phyloP scores from a whole-genome alignment of 2,329 filamentous ascomycete genomes.

The Penicillium aurantiogriseum region DNA sequence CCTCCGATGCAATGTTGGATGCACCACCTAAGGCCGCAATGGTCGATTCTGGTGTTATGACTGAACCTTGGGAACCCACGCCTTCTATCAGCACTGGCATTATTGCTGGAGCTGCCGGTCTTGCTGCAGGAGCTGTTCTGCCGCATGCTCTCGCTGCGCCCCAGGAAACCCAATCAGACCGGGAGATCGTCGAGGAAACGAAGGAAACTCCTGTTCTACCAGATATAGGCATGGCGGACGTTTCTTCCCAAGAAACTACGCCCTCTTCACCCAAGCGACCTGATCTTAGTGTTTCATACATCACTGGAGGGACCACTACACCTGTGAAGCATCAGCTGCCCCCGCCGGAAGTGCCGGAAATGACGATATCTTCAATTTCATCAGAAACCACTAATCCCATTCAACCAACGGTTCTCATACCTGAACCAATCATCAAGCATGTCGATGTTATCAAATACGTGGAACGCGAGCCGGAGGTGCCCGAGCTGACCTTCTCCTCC shows the following conservation, averaged over 20 bases:
- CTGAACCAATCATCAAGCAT: conserved; percentile 14
- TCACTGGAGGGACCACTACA: conserved; percentile 31
- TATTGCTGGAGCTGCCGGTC: conserved; percentile 15
- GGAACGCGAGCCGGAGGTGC: conserved; percentile 17
- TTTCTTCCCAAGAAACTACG: conserved; percentile 35
- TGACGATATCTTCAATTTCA: conserved; percentile 36
- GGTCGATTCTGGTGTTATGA: conserved; percentile 64
- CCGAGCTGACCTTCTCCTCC: conserved; percentile 29
- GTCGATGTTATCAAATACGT: conserved; percentile 11
- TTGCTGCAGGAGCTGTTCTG: conserved; percentile 21
- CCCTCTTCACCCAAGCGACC: conserved; percentile 45
- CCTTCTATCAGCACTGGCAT: conserved; percentile 2
- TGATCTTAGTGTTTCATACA: conserved; percentile 34
- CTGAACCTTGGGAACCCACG: conserved; percentile 55
- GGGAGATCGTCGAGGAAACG: conserved; percentile 16
- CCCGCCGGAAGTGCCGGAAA: conserved; percentile 20
- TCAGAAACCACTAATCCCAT: conserved; percentile 30
- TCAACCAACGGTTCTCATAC: conserved; percentile 9
- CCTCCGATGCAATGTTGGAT: conserved; percentile 31
- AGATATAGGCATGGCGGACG: conserved; percentile 33
- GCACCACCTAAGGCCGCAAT: conserved; percentile 41
- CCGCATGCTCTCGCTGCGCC: conserved; percentile 21
- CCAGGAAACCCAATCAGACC: conserved; percentile 16
- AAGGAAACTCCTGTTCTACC: conserved; percentile 20
- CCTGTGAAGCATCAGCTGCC: conserved; percentile 26